Evolutionary conservation across 163 green algal genomes (phyloP).

Genomic region (Scenedesmus sp.): DNA sequence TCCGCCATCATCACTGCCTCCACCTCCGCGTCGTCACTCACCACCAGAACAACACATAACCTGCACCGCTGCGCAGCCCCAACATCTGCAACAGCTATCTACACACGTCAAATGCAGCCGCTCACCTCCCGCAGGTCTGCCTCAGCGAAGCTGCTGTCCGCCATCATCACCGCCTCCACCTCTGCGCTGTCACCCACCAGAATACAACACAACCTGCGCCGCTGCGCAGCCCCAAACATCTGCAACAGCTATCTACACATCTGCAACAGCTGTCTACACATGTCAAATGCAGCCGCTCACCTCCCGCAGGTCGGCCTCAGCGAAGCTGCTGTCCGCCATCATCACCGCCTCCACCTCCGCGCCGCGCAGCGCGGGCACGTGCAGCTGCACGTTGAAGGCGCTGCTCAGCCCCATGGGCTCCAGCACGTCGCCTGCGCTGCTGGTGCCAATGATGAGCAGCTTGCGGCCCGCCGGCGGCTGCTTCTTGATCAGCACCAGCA

Average conservation of each 20-base stretch:
- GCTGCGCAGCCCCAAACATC: neutral
- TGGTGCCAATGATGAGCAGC: conserved; percentile 91
- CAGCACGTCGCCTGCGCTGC: conserved; percentile 77
- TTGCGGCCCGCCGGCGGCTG: conserved; percentile 87
- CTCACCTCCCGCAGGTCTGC: conserved; percentile 19
- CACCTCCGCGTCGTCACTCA: conserved; percentile 67
- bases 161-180: conserved; percentile 76
- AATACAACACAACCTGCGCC: neutral
- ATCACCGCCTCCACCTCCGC: conserved; percentile 83
- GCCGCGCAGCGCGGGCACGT: conserved; percentile 80
- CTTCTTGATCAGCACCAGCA: conserved; percentile 94
- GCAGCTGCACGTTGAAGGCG: conserved; percentile 86
- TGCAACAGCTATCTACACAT: neutral
- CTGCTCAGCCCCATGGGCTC: conserved; percentile 80
- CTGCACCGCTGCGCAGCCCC: neutral
- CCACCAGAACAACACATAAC: neutral
- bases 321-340: conserved; percentile 73
- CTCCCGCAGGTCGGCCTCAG: conserved; percentile 17
- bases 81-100: neutral
- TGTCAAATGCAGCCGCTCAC: neutral
- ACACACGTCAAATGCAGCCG: neutral
- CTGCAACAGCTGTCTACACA: neutral
- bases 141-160: conserved; percentile 70
- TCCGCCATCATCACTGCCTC: conserved; percentile 74
- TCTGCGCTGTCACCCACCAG: conserved; percentile 58